Base-by-base conservation (phyloP, 2,329 filamentous ascomycete species). In the Cytospora piceicola region DNA sequence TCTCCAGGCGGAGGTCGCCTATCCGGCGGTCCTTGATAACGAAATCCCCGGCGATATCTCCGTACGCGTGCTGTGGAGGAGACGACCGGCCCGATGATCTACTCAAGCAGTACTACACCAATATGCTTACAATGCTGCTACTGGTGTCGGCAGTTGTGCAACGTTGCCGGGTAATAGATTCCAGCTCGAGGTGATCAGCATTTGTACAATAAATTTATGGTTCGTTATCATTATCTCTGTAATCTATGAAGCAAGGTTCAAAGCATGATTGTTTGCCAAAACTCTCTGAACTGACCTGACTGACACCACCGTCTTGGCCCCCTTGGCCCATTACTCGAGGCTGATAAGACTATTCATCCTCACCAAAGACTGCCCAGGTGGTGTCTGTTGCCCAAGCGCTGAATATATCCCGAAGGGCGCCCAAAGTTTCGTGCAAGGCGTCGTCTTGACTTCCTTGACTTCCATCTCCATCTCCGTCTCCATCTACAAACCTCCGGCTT, bases 31-130 rank as follows among this genome's bases (percentile, higher is more conserved):
- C 46, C n/a, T 49, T 49, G 46, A 49, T 49, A 49, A 49, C 46
- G 46, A 22, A 20, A 49, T 49, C 46, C 46, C 46, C 46, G 46
- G 46, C n/a, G n/a, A 49, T 49, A 49, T 49, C n/a, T 49, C 46
- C 46, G 46, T 4, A n/a, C n/a, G n/a, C n/a, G n/a, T n/a, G n/a
- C n/a, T n/a, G 15, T 22, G 46, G 46, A 14, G 9, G 15, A 49
- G 22, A 49, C 8, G 11, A 42, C 46, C 46, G 46, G n/a, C 46
- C 46, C 46, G 46, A 49, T 24, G 46, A 24, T 22, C n/a, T 24
- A 12, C n/a, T 7, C 14, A 42, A 20, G 39, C 17, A 46, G 42
- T n/a, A 20, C 7, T 46, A 36, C 34, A 14, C 12, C 12, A 36
- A 9, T 36, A 12, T 14, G 15, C 12, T 14, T 36, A 36, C 34